Percentiles rank a stretch among this genome's conserved stretches.
Evolutionary conservation across 164 flowering plant species (phyloP).

Genomic region (Tetracentron sinense): DNA sequence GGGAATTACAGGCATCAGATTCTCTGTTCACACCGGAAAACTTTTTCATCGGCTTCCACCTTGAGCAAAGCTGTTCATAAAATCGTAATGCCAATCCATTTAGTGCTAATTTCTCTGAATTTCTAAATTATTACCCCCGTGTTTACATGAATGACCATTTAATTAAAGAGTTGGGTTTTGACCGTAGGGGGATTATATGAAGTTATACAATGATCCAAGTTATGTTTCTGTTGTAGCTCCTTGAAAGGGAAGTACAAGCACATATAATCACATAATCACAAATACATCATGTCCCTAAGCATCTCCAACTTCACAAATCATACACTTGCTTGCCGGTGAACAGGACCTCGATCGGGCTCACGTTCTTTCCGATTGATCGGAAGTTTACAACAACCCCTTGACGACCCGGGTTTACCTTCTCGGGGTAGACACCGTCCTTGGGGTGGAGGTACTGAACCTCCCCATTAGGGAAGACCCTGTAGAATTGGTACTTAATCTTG

Average conservation of each 20-base stretch:
- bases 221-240: neutral
- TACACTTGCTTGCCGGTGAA: constrained; percentile 91
- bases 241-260: constrained; percentile 1
- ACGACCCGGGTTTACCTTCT: constrained; percentile 94
- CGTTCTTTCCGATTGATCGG: constrained; percentile 91
- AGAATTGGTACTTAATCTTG: constrained; percentile 97
- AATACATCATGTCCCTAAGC: neutral
- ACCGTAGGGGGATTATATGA: no score
- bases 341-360: constrained; percentile 84
- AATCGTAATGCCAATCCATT: constrained; percentile 44
- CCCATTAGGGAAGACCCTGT: constrained; percentile 96
- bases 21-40: constrained; percentile 52
- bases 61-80: constrained; percentile 78
- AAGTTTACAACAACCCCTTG: constrained; percentile 77
- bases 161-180: no score
- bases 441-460: constrained; percentile 98
- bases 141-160: no score
- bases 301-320: constrained; percentile 42
- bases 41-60: constrained; percentile 67
- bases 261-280: constrained; percentile 15
- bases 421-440: constrained; percentile 98
- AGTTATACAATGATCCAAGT: neutral
- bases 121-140: no score
- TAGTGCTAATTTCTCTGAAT: no score
- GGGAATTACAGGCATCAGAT: constrained; percentile 73